These are phyloP conservation scores for Ilex asprella DNA, from an alignment of 257 asterid species.

Conservation along the genomic window DNA sequence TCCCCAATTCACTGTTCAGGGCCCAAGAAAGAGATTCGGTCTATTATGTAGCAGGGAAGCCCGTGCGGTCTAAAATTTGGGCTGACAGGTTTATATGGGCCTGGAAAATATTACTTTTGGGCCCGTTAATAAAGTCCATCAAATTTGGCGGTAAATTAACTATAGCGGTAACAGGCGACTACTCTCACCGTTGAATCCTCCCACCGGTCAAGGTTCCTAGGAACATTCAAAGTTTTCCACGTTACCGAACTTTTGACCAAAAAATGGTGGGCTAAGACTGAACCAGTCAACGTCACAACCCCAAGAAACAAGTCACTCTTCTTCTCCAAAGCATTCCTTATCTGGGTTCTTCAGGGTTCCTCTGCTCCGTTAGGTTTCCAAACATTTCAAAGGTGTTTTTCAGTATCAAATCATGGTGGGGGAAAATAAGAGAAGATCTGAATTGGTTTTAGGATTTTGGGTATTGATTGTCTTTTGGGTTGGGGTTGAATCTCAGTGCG, in stretches of 20 bases:
- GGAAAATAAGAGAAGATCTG: slow-evolving; percentile 10
- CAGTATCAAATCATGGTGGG: slow-evolving; percentile 11
- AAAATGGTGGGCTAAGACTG: slow-evolving; percentile 2
- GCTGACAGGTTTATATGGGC: too few species aligned
- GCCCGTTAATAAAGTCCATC: too few species aligned
- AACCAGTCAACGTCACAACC: slow-evolving; percentile 19
- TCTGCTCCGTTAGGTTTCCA: background rate
- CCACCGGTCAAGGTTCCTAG: too few species aligned
- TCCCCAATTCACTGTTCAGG: too few species aligned
- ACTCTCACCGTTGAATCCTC: too few species aligned
- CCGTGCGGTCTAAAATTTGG: too few species aligned
- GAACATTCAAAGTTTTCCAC: too few species aligned
- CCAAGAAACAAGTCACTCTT: background rate
- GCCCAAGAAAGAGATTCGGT: too few species aligned
- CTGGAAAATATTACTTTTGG: too few species aligned
- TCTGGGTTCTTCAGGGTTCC: background rate
- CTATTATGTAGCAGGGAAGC: too few species aligned
- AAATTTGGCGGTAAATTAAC: too few species aligned
- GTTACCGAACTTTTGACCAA: background rate
- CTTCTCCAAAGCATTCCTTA: background rate
- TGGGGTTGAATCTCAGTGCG: slow-evolving; percentile 36
- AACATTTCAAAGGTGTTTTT: background rate
- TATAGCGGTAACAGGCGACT: too few species aligned
- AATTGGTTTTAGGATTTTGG: slow-evolving; percentile 10
- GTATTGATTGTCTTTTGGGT: slow-evolving; percentile 15